Evolutionary conservation across 352 stramenopile species (phyloP).

Genomic region (Phytophthora litchii): DNA sequence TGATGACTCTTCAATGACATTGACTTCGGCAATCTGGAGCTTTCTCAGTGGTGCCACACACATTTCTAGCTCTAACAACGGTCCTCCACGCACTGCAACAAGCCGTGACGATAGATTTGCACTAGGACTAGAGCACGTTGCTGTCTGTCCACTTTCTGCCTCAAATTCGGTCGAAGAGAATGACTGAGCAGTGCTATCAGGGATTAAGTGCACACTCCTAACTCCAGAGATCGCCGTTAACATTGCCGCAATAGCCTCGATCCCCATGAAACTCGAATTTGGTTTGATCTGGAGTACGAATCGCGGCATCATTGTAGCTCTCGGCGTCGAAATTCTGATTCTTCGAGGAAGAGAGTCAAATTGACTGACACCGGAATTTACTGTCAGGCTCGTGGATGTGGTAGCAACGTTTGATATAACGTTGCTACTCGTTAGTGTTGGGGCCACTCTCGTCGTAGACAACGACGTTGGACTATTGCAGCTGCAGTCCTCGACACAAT

Average conservation of each 20-base stretch:
- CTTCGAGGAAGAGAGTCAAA: constrained; percentile 13
- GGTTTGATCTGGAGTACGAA: constrained; percentile 43
- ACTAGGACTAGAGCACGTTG: not conserved
- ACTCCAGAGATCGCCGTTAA: constrained; percentile 43
- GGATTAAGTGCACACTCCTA: constrained; percentile 56
- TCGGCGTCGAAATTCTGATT: constrained; percentile 7
- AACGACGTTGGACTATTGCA: constrained; percentile 53
- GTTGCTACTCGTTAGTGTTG: constrained; percentile 33
- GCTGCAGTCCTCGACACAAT: constrained; percentile 56
- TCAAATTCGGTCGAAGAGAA: not conserved
- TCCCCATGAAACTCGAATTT: constrained; percentile 21
- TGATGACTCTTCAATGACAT: constrained; percentile 44
- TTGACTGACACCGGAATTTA: constrained; percentile 4
- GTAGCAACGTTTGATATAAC: constrained; percentile 14
- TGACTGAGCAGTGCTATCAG: constrained; percentile 3
- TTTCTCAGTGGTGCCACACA: constrained; percentile 31
- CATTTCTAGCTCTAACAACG: constrained; percentile 30
- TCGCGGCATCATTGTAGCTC: constrained; percentile 30
- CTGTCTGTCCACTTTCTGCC: constrained; percentile 1
- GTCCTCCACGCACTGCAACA: constrained; percentile 40
- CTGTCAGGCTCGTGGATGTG: constrained; percentile 12
- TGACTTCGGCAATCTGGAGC: constrained; percentile 36
- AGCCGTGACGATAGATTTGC: constrained; percentile 16
- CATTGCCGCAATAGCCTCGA: constrained; percentile 48
- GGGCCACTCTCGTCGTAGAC: constrained; percentile 11